A percentile compares a stretch with the other conserved stretches of the same genome.
Evolutionary conservation across 106 monocot species (phyloP).

Genomic region (Phalaenopsis equestris): DNA sequence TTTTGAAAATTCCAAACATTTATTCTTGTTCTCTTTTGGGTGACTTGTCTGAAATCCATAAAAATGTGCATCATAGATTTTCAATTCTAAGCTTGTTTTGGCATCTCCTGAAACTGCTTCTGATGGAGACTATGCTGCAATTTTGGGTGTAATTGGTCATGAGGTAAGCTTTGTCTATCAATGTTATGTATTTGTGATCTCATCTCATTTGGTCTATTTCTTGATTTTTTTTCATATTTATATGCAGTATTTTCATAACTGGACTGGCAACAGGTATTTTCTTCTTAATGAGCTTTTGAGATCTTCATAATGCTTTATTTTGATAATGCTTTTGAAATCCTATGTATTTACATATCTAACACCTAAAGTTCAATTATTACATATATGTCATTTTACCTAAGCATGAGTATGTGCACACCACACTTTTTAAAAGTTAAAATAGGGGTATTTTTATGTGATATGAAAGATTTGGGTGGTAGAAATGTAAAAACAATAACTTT

Average conservation of each 20-base stretch:
- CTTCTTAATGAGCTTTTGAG: not conserved
- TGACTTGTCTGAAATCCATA: not conserved
- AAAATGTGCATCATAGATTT: constrained; percentile 44
- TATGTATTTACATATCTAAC: no score
- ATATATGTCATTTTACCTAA: no score
- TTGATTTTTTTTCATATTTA: constrained; percentile 2
- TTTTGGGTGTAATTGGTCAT: constrained; percentile 95
- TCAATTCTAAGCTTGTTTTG: constrained; percentile 92
- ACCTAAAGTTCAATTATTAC: no score
- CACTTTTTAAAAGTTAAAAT: no score
- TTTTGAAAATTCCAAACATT: not conserved
- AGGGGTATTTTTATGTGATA: no score
- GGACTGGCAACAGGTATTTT: constrained; percentile 93
- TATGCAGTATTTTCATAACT: constrained; percentile 99
- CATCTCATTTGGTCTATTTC: not conserved
- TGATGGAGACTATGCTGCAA: constrained; percentile 97
- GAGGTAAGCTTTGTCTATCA: constrained; percentile 43
- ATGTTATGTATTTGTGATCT: not conserved
- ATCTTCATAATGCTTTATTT: not conserved
- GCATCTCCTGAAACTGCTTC: constrained; percentile 97
- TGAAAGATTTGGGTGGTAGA: no score
- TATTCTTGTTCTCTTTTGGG: constrained; percentile 3
- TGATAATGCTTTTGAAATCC: not conserved
- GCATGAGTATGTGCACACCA: no score
- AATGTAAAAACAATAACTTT: no score